Base-by-base conservation (phyloP, 805 yeast species). In the Ogataea saltuana region DNA sequence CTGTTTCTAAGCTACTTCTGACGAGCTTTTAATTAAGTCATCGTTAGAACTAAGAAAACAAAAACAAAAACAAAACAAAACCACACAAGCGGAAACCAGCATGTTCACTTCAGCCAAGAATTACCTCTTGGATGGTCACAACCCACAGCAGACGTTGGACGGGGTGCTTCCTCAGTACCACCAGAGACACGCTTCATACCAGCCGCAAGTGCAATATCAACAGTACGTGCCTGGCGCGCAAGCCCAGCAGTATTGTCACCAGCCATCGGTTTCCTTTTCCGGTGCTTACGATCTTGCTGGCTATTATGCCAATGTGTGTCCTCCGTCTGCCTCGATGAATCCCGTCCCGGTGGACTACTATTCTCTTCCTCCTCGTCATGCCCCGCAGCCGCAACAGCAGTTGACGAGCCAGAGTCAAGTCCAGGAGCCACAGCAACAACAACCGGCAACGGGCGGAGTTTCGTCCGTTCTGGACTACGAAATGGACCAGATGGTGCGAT, bases 391-490 rank as follows among this genome's bases (percentile, higher is more conserved):
- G n/a, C n/a, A n/a, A n/a, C n/a, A n/a, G n/a, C n/a, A n/a, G n/a
- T n/a, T n/a, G n/a, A n/a, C n/a, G n/a, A 25, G 18, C 45, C 42
- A 29, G 42, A 44, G 18, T 51, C 68, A 4, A 62, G 71, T 32
- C 15, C 29, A 23, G 17, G 29, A 34, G 7, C 29, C 28, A 25
- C 30, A 28, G 10, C 18, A 13, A 10, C 18, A 28, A 16, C 31
- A 28, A 10, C 31, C 31, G n/a, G 5, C 38, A 9, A 34, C 38
- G 9, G 96, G 96, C 32, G 96, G 96, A 48, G 91, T 88, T 35
- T 72, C 83, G 28, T 74, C 83, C 12, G 83, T 79, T 25, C 71
- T 87, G 58, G 97, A 89, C 61, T 90, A 91, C 63, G 89, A 88
- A 51, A 65, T 88, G 42, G 74, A 75, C 30, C 68, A 74, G 45